Evolutionary conservation across 441 rosid genomes (phyloP).

Genomic region (Bocquillonia castaneifolia): DNA sequence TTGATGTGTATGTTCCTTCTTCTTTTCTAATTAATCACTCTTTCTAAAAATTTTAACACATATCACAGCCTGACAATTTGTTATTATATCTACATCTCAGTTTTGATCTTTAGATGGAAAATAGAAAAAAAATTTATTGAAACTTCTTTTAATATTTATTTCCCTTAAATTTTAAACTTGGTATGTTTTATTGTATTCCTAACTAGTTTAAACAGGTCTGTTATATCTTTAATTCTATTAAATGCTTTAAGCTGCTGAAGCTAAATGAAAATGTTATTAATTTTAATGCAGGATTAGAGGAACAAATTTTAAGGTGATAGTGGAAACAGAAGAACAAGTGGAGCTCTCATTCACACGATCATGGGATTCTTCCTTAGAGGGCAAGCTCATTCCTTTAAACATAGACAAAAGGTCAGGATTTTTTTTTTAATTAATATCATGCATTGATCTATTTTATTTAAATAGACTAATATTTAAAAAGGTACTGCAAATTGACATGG

Average conservation of each 20-base stretch:
- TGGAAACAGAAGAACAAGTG: conserved; percentile 65
- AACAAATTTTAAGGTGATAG: conserved; percentile 52
- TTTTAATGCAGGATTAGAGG: conserved; percentile 55
- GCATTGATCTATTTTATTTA: conserved; percentile 10
- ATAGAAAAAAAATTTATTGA: too few relatives aligned
- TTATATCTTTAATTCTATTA: not conserved
- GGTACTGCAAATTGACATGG: not conserved
- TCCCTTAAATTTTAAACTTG: not conserved
- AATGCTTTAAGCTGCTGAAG: conserved; percentile 5
- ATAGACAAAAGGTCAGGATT: conserved; percentile 62
- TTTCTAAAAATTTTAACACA: too few relatives aligned
- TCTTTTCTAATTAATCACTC: not conserved
- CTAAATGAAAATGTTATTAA: conserved; percentile 18
- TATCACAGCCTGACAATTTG: too few relatives aligned
- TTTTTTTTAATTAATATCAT: not conserved
- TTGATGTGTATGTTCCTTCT: conserved; percentile 49
- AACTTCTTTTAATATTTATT: too few relatives aligned
- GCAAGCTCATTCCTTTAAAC: conserved; percentile 53
- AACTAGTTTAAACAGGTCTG: not conserved
- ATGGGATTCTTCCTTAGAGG: conserved; percentile 59
- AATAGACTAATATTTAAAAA: not conserved
- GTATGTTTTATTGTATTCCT: not conserved
- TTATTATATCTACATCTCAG: too few relatives aligned
- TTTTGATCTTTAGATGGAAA: too few relatives aligned
- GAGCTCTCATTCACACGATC: conserved; percentile 73